These are phyloP conservation scores for Aureobasidium mangrovei DNA, from an alignment of 2,329 filamentous ascomycete species.

Conservation along the genomic window DNA sequence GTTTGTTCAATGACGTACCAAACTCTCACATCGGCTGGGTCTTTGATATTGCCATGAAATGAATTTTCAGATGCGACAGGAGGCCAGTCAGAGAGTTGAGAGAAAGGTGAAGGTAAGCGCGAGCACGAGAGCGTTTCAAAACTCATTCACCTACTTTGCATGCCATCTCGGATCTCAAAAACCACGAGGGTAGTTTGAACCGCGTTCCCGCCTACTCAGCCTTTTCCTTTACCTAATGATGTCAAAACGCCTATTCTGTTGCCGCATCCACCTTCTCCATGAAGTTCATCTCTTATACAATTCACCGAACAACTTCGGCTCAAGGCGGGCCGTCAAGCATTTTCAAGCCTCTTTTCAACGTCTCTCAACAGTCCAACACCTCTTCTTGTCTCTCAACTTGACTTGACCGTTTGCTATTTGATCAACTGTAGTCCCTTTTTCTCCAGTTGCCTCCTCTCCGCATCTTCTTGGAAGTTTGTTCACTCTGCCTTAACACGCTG, in stretches of 20 bases:
- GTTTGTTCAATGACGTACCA: slow-evolving; percentile 1
- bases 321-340: neutral
- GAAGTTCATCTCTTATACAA: slow-evolving; percentile 10
- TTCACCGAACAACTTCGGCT: neutral
- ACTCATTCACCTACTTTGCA: neutral
- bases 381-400: neutral
- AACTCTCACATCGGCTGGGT: too few relatives aligned
- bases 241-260: slow-evolving; percentile 11
- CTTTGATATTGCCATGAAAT: too few relatives aligned
- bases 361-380: neutral
- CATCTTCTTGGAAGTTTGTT: neutral
- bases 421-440: too few relatives aligned
- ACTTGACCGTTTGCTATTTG: neutral
- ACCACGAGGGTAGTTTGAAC: neutral
- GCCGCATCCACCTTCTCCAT: slow-evolving; percentile 11
- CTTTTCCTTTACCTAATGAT: slow-evolving; percentile 14
- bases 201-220: neutral
- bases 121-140: too few relatives aligned
- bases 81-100: too few relatives aligned
- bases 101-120: too few relatives aligned
- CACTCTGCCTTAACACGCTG: neutral
- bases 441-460: too few relatives aligned
- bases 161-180: neutral
- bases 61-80: too few relatives aligned
- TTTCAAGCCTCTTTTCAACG: neutral